Conservation (phyloP, 345 rosid genomes). For the Turnera subulata region DNA sequence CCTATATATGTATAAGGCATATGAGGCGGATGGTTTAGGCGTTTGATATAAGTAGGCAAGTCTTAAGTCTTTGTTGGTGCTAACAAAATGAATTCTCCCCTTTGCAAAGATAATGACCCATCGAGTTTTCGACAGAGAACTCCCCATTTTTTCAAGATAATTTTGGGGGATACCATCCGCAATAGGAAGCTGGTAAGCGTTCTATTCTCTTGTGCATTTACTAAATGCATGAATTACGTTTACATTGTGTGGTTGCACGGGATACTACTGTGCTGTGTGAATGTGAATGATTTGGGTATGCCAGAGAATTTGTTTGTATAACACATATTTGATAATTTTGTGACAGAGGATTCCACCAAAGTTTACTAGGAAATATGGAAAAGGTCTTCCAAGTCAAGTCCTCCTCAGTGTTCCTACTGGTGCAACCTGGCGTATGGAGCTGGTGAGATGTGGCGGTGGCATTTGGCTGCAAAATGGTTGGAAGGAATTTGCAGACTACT, state of each 20-base stretch:
- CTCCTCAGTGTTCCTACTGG: conserved; percentile 14
- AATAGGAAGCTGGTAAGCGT: conserved; percentile 3
- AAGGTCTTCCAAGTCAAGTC: not conserved
- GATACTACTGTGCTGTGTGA: not conserved
- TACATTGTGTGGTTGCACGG: not conserved
- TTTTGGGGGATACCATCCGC: not conserved
- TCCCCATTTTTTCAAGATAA: conserved; percentile 10
- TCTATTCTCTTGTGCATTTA: not conserved
- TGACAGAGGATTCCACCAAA: conserved; percentile 26
- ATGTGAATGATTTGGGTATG: no score
- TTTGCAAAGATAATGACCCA: no score
- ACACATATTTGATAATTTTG: no score
- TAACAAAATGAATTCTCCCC: no score
- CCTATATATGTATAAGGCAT: no score
- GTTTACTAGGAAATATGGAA: conserved; percentile 19
- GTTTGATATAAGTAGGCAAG: no score
- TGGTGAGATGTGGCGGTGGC: conserved; percentile 1
- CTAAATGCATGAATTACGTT: not conserved
- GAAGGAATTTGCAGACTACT: conserved; percentile 15
- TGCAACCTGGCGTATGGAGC: conserved; percentile 16
- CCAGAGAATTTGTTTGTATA: not conserved
- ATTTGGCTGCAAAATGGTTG: conserved; percentile 21
- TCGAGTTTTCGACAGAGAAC: no score
- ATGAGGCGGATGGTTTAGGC: no score
- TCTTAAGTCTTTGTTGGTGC: no score